These are phyloP conservation scores for Pyrenula massariospora DNA, from an alignment of 495 filamentous ascomycete species.

Conservation along the genomic window DNA sequence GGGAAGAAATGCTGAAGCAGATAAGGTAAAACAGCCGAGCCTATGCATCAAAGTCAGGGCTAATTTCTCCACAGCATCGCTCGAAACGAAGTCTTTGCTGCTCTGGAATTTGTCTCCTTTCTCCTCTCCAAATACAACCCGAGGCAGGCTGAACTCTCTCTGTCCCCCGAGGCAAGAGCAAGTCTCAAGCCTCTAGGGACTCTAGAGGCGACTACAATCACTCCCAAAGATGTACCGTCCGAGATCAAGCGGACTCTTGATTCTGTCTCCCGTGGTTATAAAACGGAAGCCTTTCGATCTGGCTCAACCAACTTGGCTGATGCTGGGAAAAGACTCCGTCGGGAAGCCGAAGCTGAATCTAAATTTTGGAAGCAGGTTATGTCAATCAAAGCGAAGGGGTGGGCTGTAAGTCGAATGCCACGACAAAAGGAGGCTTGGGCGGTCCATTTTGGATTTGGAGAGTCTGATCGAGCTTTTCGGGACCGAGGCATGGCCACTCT, in stretches of 20 bases:
- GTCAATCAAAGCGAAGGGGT: conserved; percentile 68
- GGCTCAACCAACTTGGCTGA: conserved; percentile 65
- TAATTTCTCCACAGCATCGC: conserved; percentile 38
- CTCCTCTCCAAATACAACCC: conserved; percentile 67
- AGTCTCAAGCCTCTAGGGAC: conserved; percentile 52
- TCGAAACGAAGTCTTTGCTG: conserved; percentile 50
- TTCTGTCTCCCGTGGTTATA: conserved; percentile 62
- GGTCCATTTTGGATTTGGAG: conserved; percentile 80
- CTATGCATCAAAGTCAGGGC: no score
- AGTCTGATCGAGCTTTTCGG: conserved; percentile 67
- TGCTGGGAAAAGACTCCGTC: conserved; percentile 58
- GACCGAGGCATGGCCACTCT: conserved; percentile 68
- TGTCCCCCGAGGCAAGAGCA: conserved; percentile 36
- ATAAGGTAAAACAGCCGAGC: conserved; percentile 33
- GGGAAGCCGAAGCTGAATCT: conserved; percentile 64
- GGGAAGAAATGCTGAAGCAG: conserved; percentile 41
- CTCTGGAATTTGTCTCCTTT: conserved; percentile 76
- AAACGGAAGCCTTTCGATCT: conserved; percentile 59
- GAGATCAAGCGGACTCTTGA: conserved; percentile 12
- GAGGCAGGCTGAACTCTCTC: conserved; percentile 50
- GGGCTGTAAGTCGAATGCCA: conserved; percentile 67
- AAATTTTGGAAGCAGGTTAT: conserved; percentile 84
- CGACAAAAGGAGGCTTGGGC: conserved; percentile 62
- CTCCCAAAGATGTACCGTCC: conserved; percentile 20
- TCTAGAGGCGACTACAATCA: conserved; percentile 61